Percentiles rank a stretch among this genome's conserved stretches.
Evolutionary conservation across 2,329 filamentous ascomycete species (phyloP).

Genomic region (Elsinoe fawcettii): DNA sequence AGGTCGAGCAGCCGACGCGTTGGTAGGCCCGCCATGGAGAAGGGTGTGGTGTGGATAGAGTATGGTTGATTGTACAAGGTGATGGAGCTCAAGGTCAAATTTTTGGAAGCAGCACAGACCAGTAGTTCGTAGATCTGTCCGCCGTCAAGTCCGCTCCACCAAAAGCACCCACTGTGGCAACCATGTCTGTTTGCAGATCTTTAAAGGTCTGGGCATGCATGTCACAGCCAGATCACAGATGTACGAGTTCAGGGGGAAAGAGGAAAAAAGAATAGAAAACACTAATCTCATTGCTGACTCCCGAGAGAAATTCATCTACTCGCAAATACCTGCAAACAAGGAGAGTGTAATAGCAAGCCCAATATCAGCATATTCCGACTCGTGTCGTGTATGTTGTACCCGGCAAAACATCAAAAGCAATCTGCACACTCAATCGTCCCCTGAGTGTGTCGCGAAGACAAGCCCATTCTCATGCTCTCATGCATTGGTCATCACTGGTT

Average conservation of each 20-base stretch:
- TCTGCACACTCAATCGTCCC: background rate
- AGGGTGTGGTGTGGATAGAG: background rate
- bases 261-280: background rate
- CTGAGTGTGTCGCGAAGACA: background rate
- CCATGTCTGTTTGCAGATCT: background rate
- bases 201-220: constrained; percentile 4
- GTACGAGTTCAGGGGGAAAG: background rate
- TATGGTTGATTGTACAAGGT: background rate
- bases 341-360: background rate
- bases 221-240: background rate
- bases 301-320: constrained; percentile 15
- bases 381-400: background rate
- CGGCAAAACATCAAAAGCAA: background rate
- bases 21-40: background rate
- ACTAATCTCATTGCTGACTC: constrained; percentile 15
- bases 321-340: constrained; percentile 11
- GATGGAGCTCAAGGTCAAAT: constrained; percentile 10
- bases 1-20: background rate
- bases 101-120: constrained; percentile 14
- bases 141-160: background rate
- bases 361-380: constrained; percentile 4
- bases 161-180: background rate
- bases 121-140: constrained; percentile 8
- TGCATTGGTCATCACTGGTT: constrained; percentile 24
- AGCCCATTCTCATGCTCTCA: constrained; percentile 5